Evolutionary conservation across 371 early-diverging fungal genomes (phyloP), one percentile per base, ranked within the genome.

Genomic region (Mucor racemosus): DNA sequence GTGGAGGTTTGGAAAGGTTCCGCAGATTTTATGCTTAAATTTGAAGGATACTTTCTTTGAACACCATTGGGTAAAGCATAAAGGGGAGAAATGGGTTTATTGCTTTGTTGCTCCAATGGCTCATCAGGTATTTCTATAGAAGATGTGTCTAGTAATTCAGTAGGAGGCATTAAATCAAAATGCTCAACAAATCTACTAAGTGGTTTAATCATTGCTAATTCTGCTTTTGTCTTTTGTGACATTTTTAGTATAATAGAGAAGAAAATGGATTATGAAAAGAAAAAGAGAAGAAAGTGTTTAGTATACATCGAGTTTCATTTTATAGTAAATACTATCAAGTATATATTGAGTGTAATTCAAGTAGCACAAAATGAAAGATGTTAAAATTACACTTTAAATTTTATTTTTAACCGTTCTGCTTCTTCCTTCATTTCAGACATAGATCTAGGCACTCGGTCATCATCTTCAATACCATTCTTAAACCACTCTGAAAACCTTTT

Each of bases 81-180:
- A 7, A 64, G n/a, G 19, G 53, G 62, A 55, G 21, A 64, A 3
- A 56, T 11, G 38, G 40, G 53, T 13, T 33, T 41, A 34, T 56
- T 44, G 11, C 13, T 21, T 34, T 10, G 40, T 4, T 60, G 41
- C 7, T 44, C 17, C 10, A 19, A 19, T 19, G 44, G 41, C n/a
- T 60, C 48, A 0, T 60, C 48, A 15, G 13, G 26, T 15, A 60
- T 33, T 46, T 60, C 44, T 17, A 15, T 21, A 58, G 58, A 40
- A 7, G 31, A 33, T 26, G 41, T 21, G 26, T 58, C 48, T 39
- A 58, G 10, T 40, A 65, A 40, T 33, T 65, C 59, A 33, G 48
- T n/a, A n/a, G 65, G 65, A 4, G 65, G 58, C 17, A 38, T 58
- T 19, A 65, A 39, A 19, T 65, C 65, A 19, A 65, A 65, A 50